These are phyloP conservation scores for Xylaria sp. DNA, from an alignment of 2,329 filamentous ascomycete species.

Conservation along the genomic window DNA sequence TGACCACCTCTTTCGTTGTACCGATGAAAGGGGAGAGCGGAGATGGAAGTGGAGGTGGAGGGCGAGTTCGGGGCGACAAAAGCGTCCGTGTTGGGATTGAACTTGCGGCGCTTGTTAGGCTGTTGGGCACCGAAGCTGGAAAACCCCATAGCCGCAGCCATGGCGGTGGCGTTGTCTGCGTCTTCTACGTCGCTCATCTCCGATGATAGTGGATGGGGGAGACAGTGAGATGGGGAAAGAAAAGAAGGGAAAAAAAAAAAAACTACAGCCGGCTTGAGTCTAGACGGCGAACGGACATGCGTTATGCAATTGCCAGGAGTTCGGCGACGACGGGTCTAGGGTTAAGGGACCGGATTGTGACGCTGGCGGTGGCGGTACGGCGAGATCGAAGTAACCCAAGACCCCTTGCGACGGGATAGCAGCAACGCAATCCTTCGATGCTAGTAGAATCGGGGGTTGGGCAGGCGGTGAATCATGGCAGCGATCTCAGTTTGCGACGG, in stretches of 20 bases:
- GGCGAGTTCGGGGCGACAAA: constrained; percentile 33
- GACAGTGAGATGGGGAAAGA: no score
- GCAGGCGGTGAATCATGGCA: neutral
- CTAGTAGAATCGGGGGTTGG: neutral
- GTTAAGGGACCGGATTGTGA: constrained; percentile 3
- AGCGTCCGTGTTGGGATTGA: constrained; percentile 57
- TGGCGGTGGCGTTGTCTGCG: constrained; percentile 54
- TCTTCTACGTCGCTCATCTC: constrained; percentile 39
- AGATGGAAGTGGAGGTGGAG: constrained; percentile 31
- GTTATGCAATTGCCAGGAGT: neutral
- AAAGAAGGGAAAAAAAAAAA: neutral
- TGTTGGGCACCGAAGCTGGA: constrained; percentile 67
- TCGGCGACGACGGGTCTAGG: neutral
- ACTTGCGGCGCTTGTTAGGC: constrained; percentile 70
- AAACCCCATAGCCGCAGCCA: constrained; percentile 76
- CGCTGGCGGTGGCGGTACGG: neutral
- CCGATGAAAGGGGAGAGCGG: constrained; percentile 33
- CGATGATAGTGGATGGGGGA: neutral
- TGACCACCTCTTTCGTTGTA: neutral
- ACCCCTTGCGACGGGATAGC: neutral
- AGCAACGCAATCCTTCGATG: neutral
- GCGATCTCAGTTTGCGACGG: neutral
- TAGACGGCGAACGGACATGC: neutral
- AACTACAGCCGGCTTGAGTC: neutral
- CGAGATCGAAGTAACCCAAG: constrained; percentile 5